Evolutionary conservation across 345 rosid species (phyloP), one percentile per base, ranked within the genome.

Genomic region (Heritiera littoralis): DNA sequence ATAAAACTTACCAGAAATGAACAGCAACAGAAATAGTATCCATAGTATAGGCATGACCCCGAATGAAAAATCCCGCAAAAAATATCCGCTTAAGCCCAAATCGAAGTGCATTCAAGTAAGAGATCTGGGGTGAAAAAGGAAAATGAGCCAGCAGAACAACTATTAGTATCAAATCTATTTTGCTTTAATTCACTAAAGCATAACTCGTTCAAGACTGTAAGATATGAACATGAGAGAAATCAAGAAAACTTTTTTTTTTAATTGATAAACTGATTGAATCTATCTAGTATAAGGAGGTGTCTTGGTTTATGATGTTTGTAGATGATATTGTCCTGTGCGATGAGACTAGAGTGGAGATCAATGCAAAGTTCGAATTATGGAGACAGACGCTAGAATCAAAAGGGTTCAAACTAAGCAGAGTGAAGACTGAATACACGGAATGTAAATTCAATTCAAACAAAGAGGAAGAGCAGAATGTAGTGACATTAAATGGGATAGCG

Each of bases 11-110:
- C 97, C 98, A 93, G 85, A 86, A 93, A 41, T 89, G 78, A 68
- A 93, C 98, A 9, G 92, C 97, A 23, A 92, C 94, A 38, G 97
- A 88, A 43, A 92, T 88, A 14, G 97, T 93, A 77, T 93, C 98
- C 97, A 93, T 89, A 41, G 93, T 93, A 79, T 87, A 93, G 46
- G 87, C 86, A 3, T 88, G 97, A 54, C 94, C 90, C 13, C 90
- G 87, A 48, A 93, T 92, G 78, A 93, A 93, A 82, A 92, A 92
- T 58, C 98, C 98, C 51, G 91, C 94, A 70, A 92, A 92, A 84
- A 91, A 87, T 18, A 90, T 89, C 83, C 94, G 85, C 81, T 93
- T 90, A 76, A 93, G 94, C 71, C 92, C 96, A 82, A 90, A 92
- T 77, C 90, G 87, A n/a, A 93, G 93, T 49, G 97, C 93, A 86